phyloP scores from a whole-genome alignment of 768 basidiomycete species.

The Daedaleopsis sinensis region DNA sequence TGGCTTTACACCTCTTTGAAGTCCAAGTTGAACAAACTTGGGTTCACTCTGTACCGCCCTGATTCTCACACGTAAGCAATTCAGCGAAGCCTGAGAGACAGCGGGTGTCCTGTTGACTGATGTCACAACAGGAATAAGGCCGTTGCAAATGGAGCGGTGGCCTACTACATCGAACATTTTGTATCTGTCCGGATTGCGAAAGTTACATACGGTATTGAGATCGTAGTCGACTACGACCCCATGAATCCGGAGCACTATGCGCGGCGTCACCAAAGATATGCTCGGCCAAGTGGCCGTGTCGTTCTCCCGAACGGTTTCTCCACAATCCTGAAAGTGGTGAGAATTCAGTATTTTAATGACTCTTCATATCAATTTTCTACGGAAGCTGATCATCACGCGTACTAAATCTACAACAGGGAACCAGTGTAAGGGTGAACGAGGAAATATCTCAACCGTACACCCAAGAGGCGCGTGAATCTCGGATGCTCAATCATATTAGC shows the following conservation, averaged over 20 bases:
- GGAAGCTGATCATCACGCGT: no score
- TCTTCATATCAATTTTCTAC: no score
- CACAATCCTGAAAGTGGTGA: constrained; percentile 16
- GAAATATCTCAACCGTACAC: not conserved
- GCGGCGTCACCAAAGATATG: constrained; percentile 37
- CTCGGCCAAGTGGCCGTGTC: constrained; percentile 30
- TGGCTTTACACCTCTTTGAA: constrained; percentile 77
- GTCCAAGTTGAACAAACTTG: constrained; percentile 55
- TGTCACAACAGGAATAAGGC: constrained; percentile 52
- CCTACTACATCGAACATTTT: constrained; percentile 48
- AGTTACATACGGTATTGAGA: constrained; percentile 50
- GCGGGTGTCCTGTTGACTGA: no score
- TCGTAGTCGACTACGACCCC: constrained; percentile 38
- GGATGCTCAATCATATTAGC: constrained; percentile 24
- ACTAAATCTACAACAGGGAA: no score
- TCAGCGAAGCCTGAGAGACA: no score
- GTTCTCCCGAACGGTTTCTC: constrained; percentile 13
- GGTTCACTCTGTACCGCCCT: constrained; percentile 66
- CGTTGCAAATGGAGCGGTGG: constrained; percentile 54
- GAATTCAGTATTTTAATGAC: no score
- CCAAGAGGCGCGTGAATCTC: not conserved
- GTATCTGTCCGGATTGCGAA: constrained; percentile 51
- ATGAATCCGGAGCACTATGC: constrained; percentile 42
- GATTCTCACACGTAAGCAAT: constrained; percentile 79
- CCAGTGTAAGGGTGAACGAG: not conserved